These are phyloP conservation scores for Verticillium klebahnii DNA, from an alignment of 2,329 filamentous ascomycete genomes.

Conservation along the genomic window DNA sequence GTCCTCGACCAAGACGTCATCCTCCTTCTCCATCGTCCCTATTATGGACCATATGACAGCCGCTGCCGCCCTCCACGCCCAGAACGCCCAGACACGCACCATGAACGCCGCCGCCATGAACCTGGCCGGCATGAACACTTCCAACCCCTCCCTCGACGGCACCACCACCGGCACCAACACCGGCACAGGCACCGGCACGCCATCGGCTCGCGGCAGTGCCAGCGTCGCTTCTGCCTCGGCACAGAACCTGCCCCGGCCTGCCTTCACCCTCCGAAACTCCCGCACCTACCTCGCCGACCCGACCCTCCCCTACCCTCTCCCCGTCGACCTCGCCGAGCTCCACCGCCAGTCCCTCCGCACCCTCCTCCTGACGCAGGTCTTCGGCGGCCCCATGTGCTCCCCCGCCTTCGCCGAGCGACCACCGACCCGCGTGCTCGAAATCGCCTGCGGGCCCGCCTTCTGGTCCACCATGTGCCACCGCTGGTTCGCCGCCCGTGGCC, in stretches of 20 bases:
- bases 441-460: conserved; percentile 83
- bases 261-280: conserved; percentile 70
- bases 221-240: conserved; percentile 4
- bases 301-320: conserved; percentile 73
- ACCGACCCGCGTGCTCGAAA: conserved; percentile 74
- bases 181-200: conserved; percentile 3
- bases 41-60: conserved; percentile 2
- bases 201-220: conserved; percentile 5
- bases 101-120: conserved; percentile 2
- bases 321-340: conserved; percentile 80
- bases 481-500: conserved; percentile 66
- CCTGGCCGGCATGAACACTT: conserved; percentile 8
- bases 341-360: conserved; percentile 85
- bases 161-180: neutral
- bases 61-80: conserved; percentile 1
- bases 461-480: conserved; percentile 89
- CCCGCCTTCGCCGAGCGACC: conserved; percentile 61
- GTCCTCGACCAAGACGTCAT: neutral
- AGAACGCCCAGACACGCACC: conserved; percentile 1
- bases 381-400: conserved; percentile 74
- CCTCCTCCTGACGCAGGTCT: conserved; percentile 73
- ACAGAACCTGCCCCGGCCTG: conserved; percentile 17
- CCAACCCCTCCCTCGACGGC: conserved; percentile 7
- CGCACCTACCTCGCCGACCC: conserved; percentile 77
- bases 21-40: conserved; percentile 2